Evolutionary conservation across 768 basidiomycete genomes (phyloP), one percentile per base, ranked within the genome.

Genomic region (Fibroporia radiculosa): DNA sequence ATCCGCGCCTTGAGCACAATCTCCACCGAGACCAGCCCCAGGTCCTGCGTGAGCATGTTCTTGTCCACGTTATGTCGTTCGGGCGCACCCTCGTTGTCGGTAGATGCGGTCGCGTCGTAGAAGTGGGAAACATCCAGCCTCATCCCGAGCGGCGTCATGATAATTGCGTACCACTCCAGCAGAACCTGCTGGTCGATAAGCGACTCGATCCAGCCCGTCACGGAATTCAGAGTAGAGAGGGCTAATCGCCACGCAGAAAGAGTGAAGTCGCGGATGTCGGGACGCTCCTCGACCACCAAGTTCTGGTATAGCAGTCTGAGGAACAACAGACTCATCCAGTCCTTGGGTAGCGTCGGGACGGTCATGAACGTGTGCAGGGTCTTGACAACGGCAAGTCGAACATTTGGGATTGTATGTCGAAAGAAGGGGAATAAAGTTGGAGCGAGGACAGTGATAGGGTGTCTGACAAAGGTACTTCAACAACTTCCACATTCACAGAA

Each of bases 11-110:
- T 80, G 46, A 93, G 60, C 28, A 91, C 78, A 4, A 79, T 66
- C 55, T 96, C 92, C 19, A 75, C 65, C 5, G 82, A 70, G 25
- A 98, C 74, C 28, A 99, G 70, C 0, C 89, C 80, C 33, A 92
- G 67, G 60, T 99, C 96, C 58, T 97, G 93, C 4, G 77, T 72
- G 19, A 97, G 71, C 82, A 98, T 92, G 47, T 85, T 86, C 71
- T 92, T 98, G 68, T 99, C 96, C 25, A 98, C 90, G 55, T 96
- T 93, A 60, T 98, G 90, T 36, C 81, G 75, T 60, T 90, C 84
- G 6, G 63, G 46, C 0, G 72, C 66, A 2, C 66, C 62, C 19
- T 70, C 67, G 5, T 64, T 62, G 44, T 75, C 69, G 13, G 66
- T 63, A 1, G 70, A 58, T n/a, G 75, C 61, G 3, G 71, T 67